Conservation (phyloP, 2,329 filamentous ascomycete genomes). For the Monilinia polystroma region DNA sequence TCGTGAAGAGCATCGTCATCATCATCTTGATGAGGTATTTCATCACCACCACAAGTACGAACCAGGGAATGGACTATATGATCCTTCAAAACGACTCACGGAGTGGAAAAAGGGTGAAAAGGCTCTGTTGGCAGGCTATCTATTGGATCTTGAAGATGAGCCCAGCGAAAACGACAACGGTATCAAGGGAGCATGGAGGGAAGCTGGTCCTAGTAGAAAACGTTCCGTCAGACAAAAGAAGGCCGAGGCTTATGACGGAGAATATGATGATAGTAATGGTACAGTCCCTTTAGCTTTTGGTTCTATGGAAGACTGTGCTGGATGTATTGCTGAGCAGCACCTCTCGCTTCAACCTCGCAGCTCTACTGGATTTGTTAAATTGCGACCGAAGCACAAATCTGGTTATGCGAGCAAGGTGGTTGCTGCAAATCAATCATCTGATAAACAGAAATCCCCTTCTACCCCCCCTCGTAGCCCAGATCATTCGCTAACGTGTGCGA, state of each 20-base stretch:
- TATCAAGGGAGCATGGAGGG: constrained; percentile 74
- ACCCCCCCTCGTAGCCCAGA: constrained; percentile 22
- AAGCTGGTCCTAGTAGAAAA: constrained; percentile 46
- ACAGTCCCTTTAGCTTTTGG: constrained; percentile 38
- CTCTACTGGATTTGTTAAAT: constrained; percentile 16
- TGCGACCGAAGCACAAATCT: constrained; percentile 22
- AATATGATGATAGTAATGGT: constrained; percentile 63
- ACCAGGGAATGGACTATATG: constrained; percentile 56
- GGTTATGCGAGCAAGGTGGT: constrained; percentile 24
- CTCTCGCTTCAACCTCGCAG: background rate
- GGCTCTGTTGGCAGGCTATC: constrained; percentile 56
- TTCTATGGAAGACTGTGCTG: constrained; percentile 26
- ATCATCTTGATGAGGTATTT: constrained; percentile 37
- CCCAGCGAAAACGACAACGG: constrained; percentile 47
- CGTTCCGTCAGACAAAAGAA: constrained; percentile 44
- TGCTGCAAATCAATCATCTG: constrained; percentile 18
- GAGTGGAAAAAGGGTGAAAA: constrained; percentile 71
- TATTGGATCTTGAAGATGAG: constrained; percentile 58
- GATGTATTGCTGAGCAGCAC: constrained; percentile 27
- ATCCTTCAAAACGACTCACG: constrained; percentile 59
- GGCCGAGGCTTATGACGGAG: constrained; percentile 64
- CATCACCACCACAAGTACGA: constrained; percentile 37
- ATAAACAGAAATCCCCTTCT: constrained; percentile 10
- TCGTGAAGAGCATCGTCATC: constrained; percentile 30
- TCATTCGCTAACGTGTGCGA: constrained; percentile 41